Evolutionary conservation across 2,329 filamentous ascomycete genomes (phyloP), one percentile per base, ranked within the genome.

Genomic region (Aspergillus unguis): DNA sequence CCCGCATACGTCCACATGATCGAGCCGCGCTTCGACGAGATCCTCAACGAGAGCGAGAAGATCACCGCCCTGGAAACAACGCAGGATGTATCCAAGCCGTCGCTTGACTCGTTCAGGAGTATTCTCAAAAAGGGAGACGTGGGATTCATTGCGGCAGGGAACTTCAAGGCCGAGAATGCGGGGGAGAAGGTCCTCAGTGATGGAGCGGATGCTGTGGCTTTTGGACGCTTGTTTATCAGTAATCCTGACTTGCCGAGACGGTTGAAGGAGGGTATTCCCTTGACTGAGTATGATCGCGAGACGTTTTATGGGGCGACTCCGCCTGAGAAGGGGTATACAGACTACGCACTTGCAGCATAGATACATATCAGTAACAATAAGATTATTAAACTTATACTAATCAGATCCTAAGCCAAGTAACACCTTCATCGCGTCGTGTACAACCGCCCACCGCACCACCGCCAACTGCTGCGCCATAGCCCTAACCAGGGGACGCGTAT

Each of bases 351-450:
- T 17, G 47, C 27, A 3, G 10, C 6, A 27, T 37, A 47, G 2
- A 3, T 25, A 29, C 29, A 17, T 7, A 32, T 32, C 8, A 32
- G 17, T 25, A 38, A 17, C 17, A 17, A 17, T 17, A 17, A 17
- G 17, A 17, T 17, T 17, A 17, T 17, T 17, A 17, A 17, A 17
- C 17, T 17, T 17, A 17, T 17, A 17, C 17, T 17, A 17, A 17
- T 17, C 17, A 17, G 17, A 17, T 17, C 17, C 17, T 17, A 17
- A 17, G 17, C 17, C 17, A 17, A 64, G 50, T 37, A 85, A 60
- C 3, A 85, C 81, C 56, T 80, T 77, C 70, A 84, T 82, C 0
- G 80, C 82, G 60, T 83, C 80, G 57, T 84, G 81, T 4, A 85
- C 78, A 3, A 85, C 81, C 0, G 80, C 81, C 83, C 83, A 85